Conservation (phyloP, 2,329 filamentous ascomycete species). For the Ophiocordyceps polyrhachis-furcata region DNA sequence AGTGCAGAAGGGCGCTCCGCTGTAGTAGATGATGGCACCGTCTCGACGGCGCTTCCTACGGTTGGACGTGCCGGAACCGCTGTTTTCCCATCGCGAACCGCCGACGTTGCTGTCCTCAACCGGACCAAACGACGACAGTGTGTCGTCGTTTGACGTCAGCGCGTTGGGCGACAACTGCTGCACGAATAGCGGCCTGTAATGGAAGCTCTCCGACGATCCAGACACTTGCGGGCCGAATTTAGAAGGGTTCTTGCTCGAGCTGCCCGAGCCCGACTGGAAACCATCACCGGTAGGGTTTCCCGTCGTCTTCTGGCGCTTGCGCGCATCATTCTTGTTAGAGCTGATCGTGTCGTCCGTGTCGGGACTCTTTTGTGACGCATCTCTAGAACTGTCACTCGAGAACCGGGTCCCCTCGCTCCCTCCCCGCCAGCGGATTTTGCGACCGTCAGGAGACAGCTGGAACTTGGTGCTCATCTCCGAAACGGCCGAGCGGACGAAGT, state of each 20-base stretch:
- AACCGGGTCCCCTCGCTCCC: constrained; percentile 44
- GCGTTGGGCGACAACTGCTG: constrained; percentile 28
- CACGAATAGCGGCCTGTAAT: constrained; percentile 46
- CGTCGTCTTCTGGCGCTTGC: constrained; percentile 26
- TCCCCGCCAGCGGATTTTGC: constrained; percentile 65
- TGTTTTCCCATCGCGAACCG: constrained; percentile 26
- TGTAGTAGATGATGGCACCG: constrained; percentile 72
- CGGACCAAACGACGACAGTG: constrained; percentile 26
- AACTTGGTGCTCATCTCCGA: constrained; percentile 53
- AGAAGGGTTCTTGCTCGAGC: constrained; percentile 18
- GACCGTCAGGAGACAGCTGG: constrained; percentile 58
- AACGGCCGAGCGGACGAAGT: constrained; percentile 58
- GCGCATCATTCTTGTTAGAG: constrained; percentile 20
- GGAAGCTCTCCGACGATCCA: constrained; percentile 29
- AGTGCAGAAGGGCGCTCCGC: constrained; percentile 59
- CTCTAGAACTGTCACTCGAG: constrained; percentile 42
- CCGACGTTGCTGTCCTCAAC: constrained; percentile 29
- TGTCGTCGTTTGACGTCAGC: constrained; percentile 28
- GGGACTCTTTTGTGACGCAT: constrained; percentile 25
- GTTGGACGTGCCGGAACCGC: constrained; percentile 27
- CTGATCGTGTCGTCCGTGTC: constrained; percentile 30
- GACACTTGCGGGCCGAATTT: constrained; percentile 21
- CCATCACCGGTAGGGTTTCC: constrained; percentile 16
- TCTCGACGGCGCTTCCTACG: constrained; percentile 38
- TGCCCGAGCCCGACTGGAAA: constrained; percentile 10